Base-by-base conservation (phyloP, 1,139 yeast genomes). In the Zygosaccharomyces sapae region DNA sequence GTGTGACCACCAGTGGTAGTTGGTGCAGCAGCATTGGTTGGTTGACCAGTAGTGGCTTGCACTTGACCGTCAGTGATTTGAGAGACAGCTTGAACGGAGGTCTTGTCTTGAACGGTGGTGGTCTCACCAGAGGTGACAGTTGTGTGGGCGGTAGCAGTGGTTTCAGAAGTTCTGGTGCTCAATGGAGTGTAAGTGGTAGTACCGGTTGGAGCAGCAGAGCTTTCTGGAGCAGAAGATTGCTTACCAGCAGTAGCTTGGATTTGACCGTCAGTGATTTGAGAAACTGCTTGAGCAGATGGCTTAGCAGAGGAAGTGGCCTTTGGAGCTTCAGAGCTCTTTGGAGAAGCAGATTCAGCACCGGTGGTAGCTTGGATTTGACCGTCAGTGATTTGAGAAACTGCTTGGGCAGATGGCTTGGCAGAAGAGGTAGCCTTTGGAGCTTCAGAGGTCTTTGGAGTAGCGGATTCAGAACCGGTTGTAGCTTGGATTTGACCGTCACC, bases 211-310 rank as follows among this genome's bases (percentile, higher is more conserved):
- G 41, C 33, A 27, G 72, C 18, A 10, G 33, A 30, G 13, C 31
- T 55, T 69, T 36, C 43, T 27, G 40, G 22, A 19, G 24, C 29
- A 7, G 40, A 22, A 24, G 40, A 22, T 16, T 69, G 47, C 37
- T 66, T 43, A 13, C 67, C 44, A 24, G 65, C 47, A 42, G 65
- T 63, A 46, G 77, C 80, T 68, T 79, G 85, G 55, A 79, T 71
- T 70, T 80, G 85, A 58, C 85, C 85, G 55, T 80, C 85, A 51
- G 73, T 71, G 48, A 79, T 79, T 67, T 80, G 84, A 33, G 76
- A 65, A 43, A 74, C 72, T 38, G 72, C 76, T 20, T 70, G 67
- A 40, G 72, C 74, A 46, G 48, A 24, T n/a, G n/a, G n/a, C n/a
- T n/a, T n/a, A n/a, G n/a, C n/a, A n/a, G n/a, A n/a, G n/a, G n/a